These are phyloP conservation scores for Globisporangium acanthophoron DNA, from an alignment of 352 stramenopile genomes.

Conservation along the genomic window DNA sequence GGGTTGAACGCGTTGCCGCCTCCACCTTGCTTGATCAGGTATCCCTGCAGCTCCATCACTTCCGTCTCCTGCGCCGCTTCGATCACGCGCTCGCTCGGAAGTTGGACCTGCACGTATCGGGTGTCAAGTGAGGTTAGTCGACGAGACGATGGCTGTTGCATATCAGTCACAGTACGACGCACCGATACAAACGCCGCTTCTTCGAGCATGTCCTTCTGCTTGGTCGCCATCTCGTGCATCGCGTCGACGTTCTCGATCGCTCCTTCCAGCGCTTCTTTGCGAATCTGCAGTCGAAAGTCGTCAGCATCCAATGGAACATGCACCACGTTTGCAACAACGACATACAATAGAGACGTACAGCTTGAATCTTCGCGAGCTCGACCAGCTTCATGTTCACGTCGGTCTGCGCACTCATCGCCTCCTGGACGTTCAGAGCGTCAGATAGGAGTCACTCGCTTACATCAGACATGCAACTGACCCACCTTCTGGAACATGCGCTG, in stretches of 20 bases:
- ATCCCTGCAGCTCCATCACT: constrained; percentile 65
- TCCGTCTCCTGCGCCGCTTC: constrained; percentile 68
- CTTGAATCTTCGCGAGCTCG: constrained; percentile 58
- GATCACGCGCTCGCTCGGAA: constrained; percentile 75
- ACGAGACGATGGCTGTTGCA: not conserved
- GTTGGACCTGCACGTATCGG: constrained; percentile 34
- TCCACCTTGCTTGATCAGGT: constrained; percentile 83
- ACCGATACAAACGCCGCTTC: constrained; percentile 78
- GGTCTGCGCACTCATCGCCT: constrained; percentile 47
- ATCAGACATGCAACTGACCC: not conserved
- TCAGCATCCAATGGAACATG: not conserved
- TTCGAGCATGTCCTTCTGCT: constrained; percentile 67
- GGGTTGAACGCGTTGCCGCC: constrained; percentile 74
- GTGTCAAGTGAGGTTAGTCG: not conserved
- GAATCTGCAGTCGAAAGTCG: constrained; percentile 24
- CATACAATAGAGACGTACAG: constrained; percentile 26
- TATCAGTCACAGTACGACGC: not conserved
- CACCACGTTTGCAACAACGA: not conserved
- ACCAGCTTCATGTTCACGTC: constrained; percentile 63
- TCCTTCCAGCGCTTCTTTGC: constrained; percentile 64
- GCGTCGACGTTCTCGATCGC: constrained; percentile 57
- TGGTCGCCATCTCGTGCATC: constrained; percentile 62
- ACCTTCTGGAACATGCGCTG: constrained; percentile 56
- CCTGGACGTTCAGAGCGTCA: constrained; percentile 7
- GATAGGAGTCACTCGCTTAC: not conserved